Conservation (phyloP, 2,329 filamentous ascomycete genomes). For the Colletotrichum sp. region DNA sequence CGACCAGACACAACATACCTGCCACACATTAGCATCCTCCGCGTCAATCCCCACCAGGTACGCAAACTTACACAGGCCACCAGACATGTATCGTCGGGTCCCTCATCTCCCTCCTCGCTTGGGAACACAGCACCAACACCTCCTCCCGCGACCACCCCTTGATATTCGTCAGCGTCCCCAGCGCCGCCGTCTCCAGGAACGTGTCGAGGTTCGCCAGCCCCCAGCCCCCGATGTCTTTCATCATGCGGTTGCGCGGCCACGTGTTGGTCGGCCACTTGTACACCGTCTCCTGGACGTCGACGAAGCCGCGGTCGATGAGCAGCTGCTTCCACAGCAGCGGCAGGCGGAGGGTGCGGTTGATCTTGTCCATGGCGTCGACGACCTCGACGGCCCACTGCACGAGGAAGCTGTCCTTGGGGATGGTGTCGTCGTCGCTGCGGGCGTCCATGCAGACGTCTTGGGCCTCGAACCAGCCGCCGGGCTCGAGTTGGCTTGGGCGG, state of each 20-base stretch:
- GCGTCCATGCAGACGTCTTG: constrained; percentile 32
- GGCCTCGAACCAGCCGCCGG: constrained; percentile 38
- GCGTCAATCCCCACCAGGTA: background rate
- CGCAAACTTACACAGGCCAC: constrained; percentile 20
- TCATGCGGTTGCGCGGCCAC: constrained; percentile 37
- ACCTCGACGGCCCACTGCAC: constrained; percentile 37
- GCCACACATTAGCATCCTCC: background rate
- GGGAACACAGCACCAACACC: constrained; percentile 25
- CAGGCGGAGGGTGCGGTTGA: constrained; percentile 33
- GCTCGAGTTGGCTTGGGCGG: constrained; percentile 27
- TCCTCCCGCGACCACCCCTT: constrained; percentile 39
- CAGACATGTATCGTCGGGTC: constrained; percentile 30
- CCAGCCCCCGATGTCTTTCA: constrained; percentile 40
- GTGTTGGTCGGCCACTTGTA: constrained; percentile 40
- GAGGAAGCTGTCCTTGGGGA: constrained; percentile 31
- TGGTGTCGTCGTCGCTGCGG: constrained; percentile 35
- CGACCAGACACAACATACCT: constrained; percentile 9
- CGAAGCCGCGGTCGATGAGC: constrained; percentile 36
- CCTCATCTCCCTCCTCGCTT: constrained; percentile 27
- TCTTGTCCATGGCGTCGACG: constrained; percentile 32
- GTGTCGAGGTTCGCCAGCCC: constrained; percentile 31
- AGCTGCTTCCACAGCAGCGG: constrained; percentile 29
- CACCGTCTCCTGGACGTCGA: constrained; percentile 32
- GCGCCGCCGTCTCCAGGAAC: constrained; percentile 38
- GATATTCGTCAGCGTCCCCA: constrained; percentile 40